Evolutionary conservation across 345 rosid species (phyloP).

Genomic region (Draba incana): DNA sequence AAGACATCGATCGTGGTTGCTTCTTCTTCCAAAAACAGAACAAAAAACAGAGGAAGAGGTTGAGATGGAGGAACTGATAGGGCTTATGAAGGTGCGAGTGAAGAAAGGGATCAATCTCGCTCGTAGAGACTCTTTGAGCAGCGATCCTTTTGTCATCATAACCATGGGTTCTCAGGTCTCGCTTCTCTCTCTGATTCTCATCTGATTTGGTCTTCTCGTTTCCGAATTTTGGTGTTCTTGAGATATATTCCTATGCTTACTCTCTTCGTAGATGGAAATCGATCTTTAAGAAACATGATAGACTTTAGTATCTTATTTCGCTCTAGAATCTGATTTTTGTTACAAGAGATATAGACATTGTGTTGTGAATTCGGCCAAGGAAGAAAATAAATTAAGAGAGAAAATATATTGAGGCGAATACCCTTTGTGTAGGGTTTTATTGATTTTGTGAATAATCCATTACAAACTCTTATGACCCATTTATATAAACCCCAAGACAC

Average conservation of each 20-base stretch:
- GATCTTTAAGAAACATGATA: slow-evolving; percentile 14
- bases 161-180: slow-evolving; percentile 52
- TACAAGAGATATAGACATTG: not conserved
- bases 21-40: slow-evolving; percentile 5
- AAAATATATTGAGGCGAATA: too few species aligned
- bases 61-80: slow-evolving; percentile 47
- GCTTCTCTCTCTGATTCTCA: slow-evolving; percentile 21
- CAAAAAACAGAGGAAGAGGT: slow-evolving; percentile 23
- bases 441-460: too few species aligned
- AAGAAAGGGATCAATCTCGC: slow-evolving; percentile 54
- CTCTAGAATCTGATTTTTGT: not conserved
- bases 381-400: too few species aligned
- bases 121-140: slow-evolving; percentile 46
- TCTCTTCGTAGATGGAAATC: not conserved
- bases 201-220: slow-evolving; percentile 7
- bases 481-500: too few species aligned
- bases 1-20: slow-evolving; percentile 13
- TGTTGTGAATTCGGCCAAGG: too few species aligned
- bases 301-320: slow-evolving; percentile 8
- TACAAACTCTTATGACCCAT: too few species aligned
- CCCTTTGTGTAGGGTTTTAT: too few species aligned
- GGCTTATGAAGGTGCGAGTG: slow-evolving; percentile 53
- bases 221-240: slow-evolving; percentile 21
- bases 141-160: slow-evolving; percentile 61
- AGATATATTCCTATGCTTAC: slow-evolving; percentile 1